Base-by-base conservation (phyloP, 2,329 filamentous ascomycete genomes). In the Talaromyces albobiverticillius region DNA sequence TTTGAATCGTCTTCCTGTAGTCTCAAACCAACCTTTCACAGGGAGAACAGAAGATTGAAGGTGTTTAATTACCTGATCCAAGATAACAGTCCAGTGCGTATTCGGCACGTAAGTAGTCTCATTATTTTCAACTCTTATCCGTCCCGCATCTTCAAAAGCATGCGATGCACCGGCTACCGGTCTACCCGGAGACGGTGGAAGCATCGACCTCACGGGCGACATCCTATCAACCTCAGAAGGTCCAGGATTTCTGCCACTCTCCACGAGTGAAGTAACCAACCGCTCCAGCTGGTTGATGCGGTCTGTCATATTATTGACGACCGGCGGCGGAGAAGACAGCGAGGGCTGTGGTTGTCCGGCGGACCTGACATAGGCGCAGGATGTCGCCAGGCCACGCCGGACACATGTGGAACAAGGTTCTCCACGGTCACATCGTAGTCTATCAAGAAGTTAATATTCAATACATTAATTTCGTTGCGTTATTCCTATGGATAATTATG, bases 221-320 rank as follows among this genome's bases (percentile, higher is more conserved):
- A 41, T 10, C 16, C 16, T 14, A 41, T 31, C 16, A 9, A 4
- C 9, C 16, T 31, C 34, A 20, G 34, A 22, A 41, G 11, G 10
- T n/a, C n/a, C 8, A 16, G 47, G 10, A 11, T 18, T 32, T n/a
- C 20, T 50, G 36, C 31, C 31, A 26, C 18, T 29, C 14, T 51
- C 40, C 14, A 53, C 34, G 16, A 53, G 41, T 23, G 31, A 36
- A 2, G 10, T 29, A 9, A 53, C 41, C 13, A 53, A n/a, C 16
- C 42, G 22, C 50, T 53, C 50, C 23, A 53, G 22, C 23, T 46
- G 41, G n/a, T 18, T 22, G n/a, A 53, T 53, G 5, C 50, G 41
- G 23, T 46, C 50, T 10, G 29, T 36, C 41, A 53, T 25, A 41
- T 10, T 53, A 25, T n/a, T 53, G 31, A 45, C 38, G 25, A n/a